Percentiles rank a stretch among this genome's conserved stretches.
These are phyloP conservation scores for Serendipita indica DNA, from an alignment of 768 basidiomycete genomes.

Conservation along the genomic window DNA sequence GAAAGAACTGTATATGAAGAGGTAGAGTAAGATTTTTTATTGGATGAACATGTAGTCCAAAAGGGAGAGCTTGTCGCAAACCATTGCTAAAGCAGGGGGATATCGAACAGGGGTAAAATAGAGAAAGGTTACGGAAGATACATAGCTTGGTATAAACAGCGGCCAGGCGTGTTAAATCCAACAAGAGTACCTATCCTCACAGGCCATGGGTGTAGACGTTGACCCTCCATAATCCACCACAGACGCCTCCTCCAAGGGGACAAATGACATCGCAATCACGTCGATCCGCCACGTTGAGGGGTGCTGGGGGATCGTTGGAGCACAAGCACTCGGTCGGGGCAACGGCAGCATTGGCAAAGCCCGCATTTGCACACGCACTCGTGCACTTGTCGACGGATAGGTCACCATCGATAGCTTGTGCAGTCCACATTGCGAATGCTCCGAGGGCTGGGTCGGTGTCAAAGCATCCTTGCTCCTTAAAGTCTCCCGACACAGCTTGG, in stretches of 20 bases:
- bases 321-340: not conserved
- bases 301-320: not conserved
- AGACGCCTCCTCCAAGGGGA: not conserved
- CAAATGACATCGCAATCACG: constrained; percentile 1
- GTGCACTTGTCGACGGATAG: constrained; percentile 1
- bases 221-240: not conserved
- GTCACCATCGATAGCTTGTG: not conserved
- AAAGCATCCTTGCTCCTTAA: not conserved
- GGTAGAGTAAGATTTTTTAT: no score
- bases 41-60: no score
- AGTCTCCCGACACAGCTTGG: not conserved
- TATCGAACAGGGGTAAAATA: not conserved
- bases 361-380: not conserved
- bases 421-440: not conserved
- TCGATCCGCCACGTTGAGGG: not conserved
- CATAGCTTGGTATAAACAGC: not conserved
- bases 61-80: no score
- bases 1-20: not conserved
- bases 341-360: not conserved
- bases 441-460: not conserved
- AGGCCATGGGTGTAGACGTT: not conserved
- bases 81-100: not conserved
- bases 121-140: not conserved
- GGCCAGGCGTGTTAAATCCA: no score
- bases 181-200: no score